Base-by-base conservation (phyloP, 495 filamentous ascomycete species). In the Polyplosphaeria fusca region DNA sequence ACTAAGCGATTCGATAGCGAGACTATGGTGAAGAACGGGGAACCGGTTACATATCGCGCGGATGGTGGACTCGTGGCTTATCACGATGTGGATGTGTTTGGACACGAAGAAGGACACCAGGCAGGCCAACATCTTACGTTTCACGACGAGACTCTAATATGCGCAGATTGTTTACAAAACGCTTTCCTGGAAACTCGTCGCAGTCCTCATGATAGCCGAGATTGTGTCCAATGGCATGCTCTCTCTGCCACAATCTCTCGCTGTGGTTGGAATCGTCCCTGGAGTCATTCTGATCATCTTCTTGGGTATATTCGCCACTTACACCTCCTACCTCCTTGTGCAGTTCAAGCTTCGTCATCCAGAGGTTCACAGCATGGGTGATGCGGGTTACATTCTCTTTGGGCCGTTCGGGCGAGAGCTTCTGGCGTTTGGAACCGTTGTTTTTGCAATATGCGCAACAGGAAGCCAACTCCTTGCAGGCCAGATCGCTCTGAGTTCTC, bases 211-310 rank as follows among this genome's bases (percentile, higher is more conserved):
- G 81, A 80, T 85, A 32, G 80, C 82, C 1, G 82, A 85, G 65
- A 82, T 80, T 24, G 76, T 85, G n/a, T 77, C 73, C 35, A 77
- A 81, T 43, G 82, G 81, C 35, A 82, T 84, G 70, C 74, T 85
- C 4, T 80, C 76, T 5, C 65, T 84, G 18, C 81, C 82, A 0
- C 79, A 68, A 66, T 80, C 25, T 72, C 76, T 47, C 72, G 77
- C 79, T 1, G 72, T 75, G 2, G 77, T 85, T 14, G 82, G 81
- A 5, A 61, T 85, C 32, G 73, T 82, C 3, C 80, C 82, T 5
- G 80, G 79, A 22, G 60, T 75, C 13, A 62, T 72, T 25, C 52
- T 71, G 7, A 73, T 72, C 47, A 50, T 74, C 14, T 65, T 68
- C 32, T 69, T 71, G n/a, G 69, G 71, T 23, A 59, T 64, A 25